Evolutionary conservation across 345 rosid species (phyloP).

Genomic region (Gossypium bickii): DNA sequence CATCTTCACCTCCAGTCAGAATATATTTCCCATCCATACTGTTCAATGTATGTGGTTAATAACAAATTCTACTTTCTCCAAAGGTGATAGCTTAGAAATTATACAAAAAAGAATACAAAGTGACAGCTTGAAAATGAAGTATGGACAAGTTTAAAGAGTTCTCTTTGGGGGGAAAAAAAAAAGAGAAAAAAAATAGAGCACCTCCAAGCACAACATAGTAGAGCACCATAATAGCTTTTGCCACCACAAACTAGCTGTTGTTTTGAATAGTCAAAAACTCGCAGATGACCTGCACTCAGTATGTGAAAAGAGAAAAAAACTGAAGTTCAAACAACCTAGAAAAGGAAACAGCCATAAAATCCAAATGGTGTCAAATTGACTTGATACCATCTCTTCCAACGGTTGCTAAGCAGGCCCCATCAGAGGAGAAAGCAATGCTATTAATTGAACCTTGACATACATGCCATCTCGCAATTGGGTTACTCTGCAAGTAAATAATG

Average conservation of each 20-base stretch:
- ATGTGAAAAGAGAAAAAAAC: background rate
- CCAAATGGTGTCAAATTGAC: background rate
- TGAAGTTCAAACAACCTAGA: slow-evolving; percentile 10
- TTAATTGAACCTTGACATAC: slow-evolving; percentile 90
- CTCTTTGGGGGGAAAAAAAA: background rate
- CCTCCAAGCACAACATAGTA: slow-evolving; percentile 83
- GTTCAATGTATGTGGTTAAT: slow-evolving; percentile 32
- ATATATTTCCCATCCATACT: slow-evolving; percentile 95
- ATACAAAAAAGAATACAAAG: slow-evolving; percentile 1
- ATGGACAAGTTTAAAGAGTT: background rate
- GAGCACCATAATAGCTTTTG: slow-evolving; percentile 77
- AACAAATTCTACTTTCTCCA: background rate
- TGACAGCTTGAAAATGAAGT: background rate
- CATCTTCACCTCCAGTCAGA: slow-evolving; percentile 98
- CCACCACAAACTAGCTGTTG: slow-evolving; percentile 61
- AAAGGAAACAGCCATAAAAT: slow-evolving; percentile 6
- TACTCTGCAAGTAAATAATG: slow-evolving; percentile 60
- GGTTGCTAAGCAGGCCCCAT: slow-evolving; percentile 78
- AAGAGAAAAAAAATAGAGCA: slow-evolving; percentile 1
- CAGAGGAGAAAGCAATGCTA: slow-evolving; percentile 78
- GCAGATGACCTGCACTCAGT: slow-evolving; percentile 65
- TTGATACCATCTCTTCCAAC: slow-evolving; percentile 96
- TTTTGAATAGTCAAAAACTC: slow-evolving; percentile 77
- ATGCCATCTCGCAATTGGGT: slow-evolving; percentile 98
- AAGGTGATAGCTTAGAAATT: slow-evolving; percentile 2